A percentile compares a stretch with the other conserved stretches of the same genome.
phyloP scores from a whole-genome alignment of 371 early-diverging fungal genomes.

The Haplosporangium sp. region DNA sequence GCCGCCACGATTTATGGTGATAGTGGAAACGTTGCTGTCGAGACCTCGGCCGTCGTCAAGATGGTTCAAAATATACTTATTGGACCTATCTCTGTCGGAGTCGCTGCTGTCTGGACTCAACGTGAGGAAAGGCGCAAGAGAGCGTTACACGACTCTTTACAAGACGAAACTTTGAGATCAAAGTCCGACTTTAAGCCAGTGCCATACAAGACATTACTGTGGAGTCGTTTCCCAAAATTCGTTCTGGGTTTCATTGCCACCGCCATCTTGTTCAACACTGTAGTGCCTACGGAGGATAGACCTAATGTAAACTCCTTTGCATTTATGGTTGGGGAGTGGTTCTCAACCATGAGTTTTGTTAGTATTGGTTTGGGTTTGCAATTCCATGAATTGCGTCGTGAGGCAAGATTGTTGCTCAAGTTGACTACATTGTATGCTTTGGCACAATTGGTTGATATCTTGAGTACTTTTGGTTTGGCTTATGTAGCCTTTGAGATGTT shows the following conservation, averaged over 20 bases:
- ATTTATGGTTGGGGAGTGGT: constrained; percentile 75
- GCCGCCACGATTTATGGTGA: constrained; percentile 72
- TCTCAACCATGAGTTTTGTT: constrained; percentile 72
- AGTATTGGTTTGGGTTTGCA: constrained; percentile 70
- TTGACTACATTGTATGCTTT: constrained; percentile 65
- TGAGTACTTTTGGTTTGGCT: constrained; percentile 64
- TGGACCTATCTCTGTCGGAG: constrained; percentile 69
- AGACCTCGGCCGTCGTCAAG: constrained; percentile 73
- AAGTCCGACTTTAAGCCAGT: constrained; percentile 48
- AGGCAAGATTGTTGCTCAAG: constrained; percentile 64
- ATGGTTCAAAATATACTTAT: constrained; percentile 76
- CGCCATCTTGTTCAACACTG: constrained; percentile 70
- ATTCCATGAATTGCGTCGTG: constrained; percentile 65
- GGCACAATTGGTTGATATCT: constrained; percentile 71
- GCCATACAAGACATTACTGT: constrained; percentile 58
- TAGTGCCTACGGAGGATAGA: constrained; percentile 57
- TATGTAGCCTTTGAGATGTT: constrained; percentile 66
- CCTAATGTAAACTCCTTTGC: constrained; percentile 62
- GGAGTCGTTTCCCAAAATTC: constrained; percentile 74
- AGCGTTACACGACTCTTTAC: constrained; percentile 23
- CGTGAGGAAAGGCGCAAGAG: constrained; percentile 60
- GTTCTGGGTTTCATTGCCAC: constrained; percentile 72
- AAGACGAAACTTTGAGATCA: constrained; percentile 31
- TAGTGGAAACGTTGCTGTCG: constrained; percentile 60
- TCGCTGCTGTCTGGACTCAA: constrained; percentile 70